Percentiles rank a stretch among this genome's conserved stretches.
These are phyloP conservation scores for Chlorella sorokiniana DNA, from an alignment of 139 green algal genomes.

Conservation along the genomic window DNA sequence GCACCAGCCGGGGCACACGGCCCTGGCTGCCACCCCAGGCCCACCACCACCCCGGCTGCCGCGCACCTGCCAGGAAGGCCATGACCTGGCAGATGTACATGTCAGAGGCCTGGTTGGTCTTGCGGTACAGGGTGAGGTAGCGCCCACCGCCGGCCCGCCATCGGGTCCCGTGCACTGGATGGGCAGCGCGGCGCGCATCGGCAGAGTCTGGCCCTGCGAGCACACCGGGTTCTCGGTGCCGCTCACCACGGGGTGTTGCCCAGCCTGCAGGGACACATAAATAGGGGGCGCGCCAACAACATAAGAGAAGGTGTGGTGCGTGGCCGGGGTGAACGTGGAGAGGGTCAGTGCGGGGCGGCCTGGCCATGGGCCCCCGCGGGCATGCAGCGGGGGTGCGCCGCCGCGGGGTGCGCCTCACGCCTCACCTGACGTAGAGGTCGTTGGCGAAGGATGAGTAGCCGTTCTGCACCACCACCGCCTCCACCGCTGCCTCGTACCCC, in stretches of 20 bases:
- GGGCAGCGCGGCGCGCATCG: not conserved
- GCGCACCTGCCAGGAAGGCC: conserved; percentile 27
- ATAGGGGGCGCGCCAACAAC: too few relatives aligned
- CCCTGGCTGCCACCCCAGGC: not conserved
- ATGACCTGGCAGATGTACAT: conserved; percentile 40
- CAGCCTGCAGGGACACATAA: conserved; percentile 12
- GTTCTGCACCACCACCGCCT: conserved; percentile 33
- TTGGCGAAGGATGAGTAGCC: conserved; percentile 18
- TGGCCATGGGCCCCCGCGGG: too few relatives aligned
- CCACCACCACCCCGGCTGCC: not conserved
- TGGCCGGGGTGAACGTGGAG: too few relatives aligned
- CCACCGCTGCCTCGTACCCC: conserved; percentile 27
- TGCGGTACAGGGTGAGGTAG: conserved; percentile 35
- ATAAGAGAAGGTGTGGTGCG: too few relatives aligned
- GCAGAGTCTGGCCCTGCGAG: not conserved
- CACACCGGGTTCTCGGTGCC: conserved; percentile 34
- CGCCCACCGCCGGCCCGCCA: not conserved
- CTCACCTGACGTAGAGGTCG: conserved; percentile 28
- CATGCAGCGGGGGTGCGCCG: not conserved
- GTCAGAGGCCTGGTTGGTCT: conserved; percentile 7
- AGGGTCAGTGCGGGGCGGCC: too few relatives aligned
- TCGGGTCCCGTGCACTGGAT: conserved; percentile 17
- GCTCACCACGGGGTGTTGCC: conserved; percentile 15
- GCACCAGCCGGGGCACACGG: not conserved
- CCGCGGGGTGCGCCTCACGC: not conserved